These are phyloP conservation scores for Suhomyces sp. DNA, from an alignment of 805 yeast species.

Conservation along the genomic window DNA sequence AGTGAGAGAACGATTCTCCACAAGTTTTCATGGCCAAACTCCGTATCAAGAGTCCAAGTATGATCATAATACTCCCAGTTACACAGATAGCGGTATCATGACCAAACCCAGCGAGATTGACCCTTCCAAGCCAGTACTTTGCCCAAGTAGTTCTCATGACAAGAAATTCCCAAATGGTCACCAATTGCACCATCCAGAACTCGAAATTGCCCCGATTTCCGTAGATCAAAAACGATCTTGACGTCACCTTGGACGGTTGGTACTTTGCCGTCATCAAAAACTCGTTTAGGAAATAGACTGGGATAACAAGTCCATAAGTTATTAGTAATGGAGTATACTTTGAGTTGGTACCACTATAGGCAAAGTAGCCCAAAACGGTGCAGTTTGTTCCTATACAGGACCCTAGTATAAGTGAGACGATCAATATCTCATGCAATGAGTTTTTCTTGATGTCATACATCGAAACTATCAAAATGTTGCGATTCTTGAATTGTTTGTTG, in stretches of 20 bases:
- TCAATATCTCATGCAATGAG: constrained; percentile 19
- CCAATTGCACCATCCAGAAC: constrained; percentile 29
- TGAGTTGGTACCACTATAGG: constrained; percentile 1
- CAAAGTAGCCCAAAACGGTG: no score
- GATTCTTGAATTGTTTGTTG: no score
- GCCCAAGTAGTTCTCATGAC: constrained; percentile 5
- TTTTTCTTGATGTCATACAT: constrained; percentile 17
- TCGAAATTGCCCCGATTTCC: constrained; percentile 35
- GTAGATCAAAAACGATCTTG: constrained; percentile 33
- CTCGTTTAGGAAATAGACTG: constrained; percentile 26
- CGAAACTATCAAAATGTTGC: no score
- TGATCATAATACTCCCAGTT: constrained; percentile 17
- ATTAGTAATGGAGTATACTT: constrained; percentile 1
- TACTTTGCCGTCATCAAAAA: constrained; percentile 25
- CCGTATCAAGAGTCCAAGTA: constrained; percentile 27
- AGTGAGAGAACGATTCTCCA: constrained; percentile 37
- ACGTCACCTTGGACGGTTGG: constrained; percentile 24
- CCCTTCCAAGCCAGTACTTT: constrained; percentile 3
- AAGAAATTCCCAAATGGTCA: constrained; percentile 24
- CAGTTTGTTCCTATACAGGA: constrained; percentile 10
- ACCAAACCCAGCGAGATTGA: constrained; percentile 1
- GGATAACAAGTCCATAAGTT: constrained; percentile 20
- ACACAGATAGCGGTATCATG: not conserved
- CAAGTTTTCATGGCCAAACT: constrained; percentile 32
- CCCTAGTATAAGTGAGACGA: constrained; percentile 21